Percentiles rank a stretch among this genome's conserved stretches.
Conservation (phyloP, 306 rosid genomes). For the Vachellia pachyceras region DNA sequence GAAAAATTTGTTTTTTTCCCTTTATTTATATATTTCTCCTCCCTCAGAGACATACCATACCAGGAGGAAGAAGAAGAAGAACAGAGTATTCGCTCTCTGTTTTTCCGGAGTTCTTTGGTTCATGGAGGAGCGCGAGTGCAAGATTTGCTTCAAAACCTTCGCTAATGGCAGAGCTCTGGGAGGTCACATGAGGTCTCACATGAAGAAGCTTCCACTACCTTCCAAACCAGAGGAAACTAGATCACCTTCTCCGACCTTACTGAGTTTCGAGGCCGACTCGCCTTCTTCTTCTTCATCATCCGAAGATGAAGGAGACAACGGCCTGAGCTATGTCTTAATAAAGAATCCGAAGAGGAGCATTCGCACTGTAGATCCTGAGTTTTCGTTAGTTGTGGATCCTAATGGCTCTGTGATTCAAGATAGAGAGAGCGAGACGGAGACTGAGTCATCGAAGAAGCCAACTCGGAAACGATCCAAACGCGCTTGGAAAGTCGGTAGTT, state of each 20-base stretch:
- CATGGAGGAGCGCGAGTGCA: constrained; percentile 90
- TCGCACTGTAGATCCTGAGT: neutral
- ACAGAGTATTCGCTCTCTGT: constrained; percentile 32
- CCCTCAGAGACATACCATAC: neutral
- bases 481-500: constrained; percentile 45
- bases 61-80: constrained; percentile 11
- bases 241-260: constrained; percentile 30
- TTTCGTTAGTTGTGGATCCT: constrained; percentile 25
- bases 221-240: constrained; percentile 42
- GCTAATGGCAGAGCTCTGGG: constrained; percentile 94
- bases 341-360: constrained; percentile 58
- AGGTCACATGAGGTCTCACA: constrained; percentile 99
- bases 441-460: constrained; percentile 77
- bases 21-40: constrained; percentile 35
- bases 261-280: constrained; percentile 60
- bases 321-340: constrained; percentile 53
- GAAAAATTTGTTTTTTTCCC: constrained; percentile 16
- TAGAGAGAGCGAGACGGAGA: constrained; percentile 85
- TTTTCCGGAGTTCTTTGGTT: neutral
- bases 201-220: constrained; percentile 75
- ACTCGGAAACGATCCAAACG: constrained; percentile 77
- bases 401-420: constrained; percentile 69
- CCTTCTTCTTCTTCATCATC: constrained; percentile 56
- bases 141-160: constrained; percentile 72
- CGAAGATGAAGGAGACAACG: constrained; percentile 49